Conservation (phyloP, 2,329 filamentous ascomycete species). For the Amauroascus verrucosus region DNA sequence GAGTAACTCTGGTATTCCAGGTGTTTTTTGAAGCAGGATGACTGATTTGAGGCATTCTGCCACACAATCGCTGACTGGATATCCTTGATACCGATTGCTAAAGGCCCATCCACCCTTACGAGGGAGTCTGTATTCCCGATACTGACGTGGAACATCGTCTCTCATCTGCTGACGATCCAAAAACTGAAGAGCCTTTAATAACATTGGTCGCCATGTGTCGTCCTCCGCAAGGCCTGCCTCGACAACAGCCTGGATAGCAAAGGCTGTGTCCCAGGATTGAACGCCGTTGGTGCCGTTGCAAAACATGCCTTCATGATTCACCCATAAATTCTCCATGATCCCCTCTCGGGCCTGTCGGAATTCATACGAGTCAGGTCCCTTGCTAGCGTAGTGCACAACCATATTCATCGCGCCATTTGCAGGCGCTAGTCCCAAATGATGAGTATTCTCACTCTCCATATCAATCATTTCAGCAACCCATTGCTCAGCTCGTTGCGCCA, state of each 20-base stretch:
- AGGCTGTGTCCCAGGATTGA: conserved; percentile 5
- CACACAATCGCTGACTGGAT: conserved; percentile 9
- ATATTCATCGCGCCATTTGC: conserved; percentile 5
- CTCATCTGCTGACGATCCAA: conserved; percentile 9
- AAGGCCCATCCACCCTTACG: conserved; percentile 10
- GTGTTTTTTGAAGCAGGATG: conserved; percentile 6
- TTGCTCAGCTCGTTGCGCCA: background rate
- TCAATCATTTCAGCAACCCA: conserved; percentile 4
- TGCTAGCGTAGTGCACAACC: background rate
- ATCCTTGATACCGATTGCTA: conserved; percentile 6
- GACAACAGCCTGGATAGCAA: conserved; percentile 6
- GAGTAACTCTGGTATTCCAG: conserved; percentile 1
- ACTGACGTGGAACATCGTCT: background rate
- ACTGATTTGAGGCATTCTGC: conserved; percentile 12
- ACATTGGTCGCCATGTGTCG: background rate
- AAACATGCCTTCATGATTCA: conserved; percentile 4
- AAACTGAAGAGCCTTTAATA: conserved; percentile 10
- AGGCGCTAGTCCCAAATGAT: background rate
- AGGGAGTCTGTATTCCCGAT: conserved; percentile 4
- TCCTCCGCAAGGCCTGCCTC: background rate
- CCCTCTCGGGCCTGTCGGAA: background rate
- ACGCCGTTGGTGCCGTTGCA: conserved; percentile 2
- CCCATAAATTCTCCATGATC: background rate
- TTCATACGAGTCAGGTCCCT: conserved; percentile 1
- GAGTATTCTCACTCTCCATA: conserved; percentile 3